Conservation (phyloP, 495 filamentous ascomycete species). For the Daldinia decipiens region DNA sequence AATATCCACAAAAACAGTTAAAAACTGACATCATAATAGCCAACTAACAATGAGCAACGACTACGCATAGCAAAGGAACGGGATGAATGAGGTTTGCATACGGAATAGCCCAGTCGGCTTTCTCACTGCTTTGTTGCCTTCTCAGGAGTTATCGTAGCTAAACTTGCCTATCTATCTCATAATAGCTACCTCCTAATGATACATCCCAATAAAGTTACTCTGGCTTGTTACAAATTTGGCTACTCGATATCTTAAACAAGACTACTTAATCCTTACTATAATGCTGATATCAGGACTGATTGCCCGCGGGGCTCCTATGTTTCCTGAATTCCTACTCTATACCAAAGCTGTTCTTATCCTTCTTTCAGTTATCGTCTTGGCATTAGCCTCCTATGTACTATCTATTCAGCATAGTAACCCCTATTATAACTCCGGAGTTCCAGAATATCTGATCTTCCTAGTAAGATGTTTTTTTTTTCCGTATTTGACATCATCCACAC, state of each 20-base stretch:
- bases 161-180: not conserved
- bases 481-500: not conserved
- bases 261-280: slow-evolving; percentile 3
- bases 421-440: slow-evolving; percentile 40
- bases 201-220: not conserved
- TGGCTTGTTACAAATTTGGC: not conserved
- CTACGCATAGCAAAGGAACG: not conserved
- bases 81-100: not conserved
- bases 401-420: slow-evolving; percentile 36
- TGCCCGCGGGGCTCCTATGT: slow-evolving; percentile 48
- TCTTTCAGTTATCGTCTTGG: slow-evolving; percentile 51
- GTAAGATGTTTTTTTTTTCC: slow-evolving; percentile 37
- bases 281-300: slow-evolving; percentile 48
- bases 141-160: not conserved
- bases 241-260: not conserved
- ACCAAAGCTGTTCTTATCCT: slow-evolving; percentile 51
- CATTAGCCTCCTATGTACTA: slow-evolving; percentile 47
- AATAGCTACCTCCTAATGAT: not conserved
- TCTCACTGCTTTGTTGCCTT: not conserved
- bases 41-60: not conserved
- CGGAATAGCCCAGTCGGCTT: not conserved
- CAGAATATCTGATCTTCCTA: slow-evolving; percentile 50
- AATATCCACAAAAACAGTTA: not conserved
- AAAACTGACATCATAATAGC: not conserved
- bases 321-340: slow-evolving; percentile 48